Evolutionary conservation across 805 yeast species (phyloP).

Genomic region (Candida patagonica): DNA sequence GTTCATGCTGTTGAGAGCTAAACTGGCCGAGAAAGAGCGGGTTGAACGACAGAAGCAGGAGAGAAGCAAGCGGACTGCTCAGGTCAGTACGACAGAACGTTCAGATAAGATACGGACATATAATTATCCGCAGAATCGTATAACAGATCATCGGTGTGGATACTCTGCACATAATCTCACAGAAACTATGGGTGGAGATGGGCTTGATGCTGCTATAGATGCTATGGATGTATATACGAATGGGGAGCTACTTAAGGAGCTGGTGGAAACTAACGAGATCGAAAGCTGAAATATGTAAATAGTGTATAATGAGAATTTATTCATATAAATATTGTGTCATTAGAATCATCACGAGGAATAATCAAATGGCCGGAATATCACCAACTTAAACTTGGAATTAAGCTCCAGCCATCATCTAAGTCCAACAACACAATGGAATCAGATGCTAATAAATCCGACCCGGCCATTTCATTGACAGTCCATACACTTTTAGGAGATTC

Average conservation of each 20-base stretch:
- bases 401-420: no score
- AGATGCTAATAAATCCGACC: conserved; percentile 7
- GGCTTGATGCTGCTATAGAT: conserved; percentile 46
- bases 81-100: conserved; percentile 81
- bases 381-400: no score
- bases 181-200: conserved; percentile 53
- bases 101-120: conserved; percentile 91
- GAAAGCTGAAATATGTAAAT: no score
- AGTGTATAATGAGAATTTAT: no score
- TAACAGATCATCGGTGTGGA: conserved; percentile 91
- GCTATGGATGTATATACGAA: conserved; percentile 40
- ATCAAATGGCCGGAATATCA: no score
- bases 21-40: conserved; percentile 74
- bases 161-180: conserved; percentile 66
- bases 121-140: conserved; percentile 83
- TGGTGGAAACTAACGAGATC: no score
- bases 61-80: conserved; percentile 59
- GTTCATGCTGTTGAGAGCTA: conserved; percentile 66
- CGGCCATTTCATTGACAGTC: conserved; percentile 12
- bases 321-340: no score
- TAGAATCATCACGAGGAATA: no score
- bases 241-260: conserved; percentile 34
- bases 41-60: conserved; percentile 56
- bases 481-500: conserved; percentile 14
- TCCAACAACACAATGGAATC: no score